Percentiles rank a stretch among this genome's conserved stretches.
phyloP scores from a whole-genome alignment of 2,329 filamentous ascomycete genomes.

The Microdochium trichocladiopsis region DNA sequence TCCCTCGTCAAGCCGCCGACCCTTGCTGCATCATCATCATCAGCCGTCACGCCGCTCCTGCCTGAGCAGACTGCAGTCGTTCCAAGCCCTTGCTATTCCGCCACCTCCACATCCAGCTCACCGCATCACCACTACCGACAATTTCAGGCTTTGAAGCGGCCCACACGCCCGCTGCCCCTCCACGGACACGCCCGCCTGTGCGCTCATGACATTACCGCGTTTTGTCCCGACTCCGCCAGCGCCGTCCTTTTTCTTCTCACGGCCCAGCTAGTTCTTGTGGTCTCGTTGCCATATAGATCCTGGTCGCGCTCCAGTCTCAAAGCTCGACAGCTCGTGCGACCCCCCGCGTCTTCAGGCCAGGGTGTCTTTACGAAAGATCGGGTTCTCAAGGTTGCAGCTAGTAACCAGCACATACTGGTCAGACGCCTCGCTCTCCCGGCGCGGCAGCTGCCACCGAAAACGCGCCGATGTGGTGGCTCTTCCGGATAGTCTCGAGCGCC shows the following conservation, averaged over 20 bases:
- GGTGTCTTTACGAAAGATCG: neutral
- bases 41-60: neutral
- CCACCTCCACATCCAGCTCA: neutral
- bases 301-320: too few relatives aligned
- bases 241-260: neutral
- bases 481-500: slow-evolving; percentile 71
- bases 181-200: neutral
- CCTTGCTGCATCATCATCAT: neutral
- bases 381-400: neutral
- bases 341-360: too few relatives aligned
- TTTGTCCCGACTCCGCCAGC: neutral
- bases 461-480: slow-evolving; percentile 72
- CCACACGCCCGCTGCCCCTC: neutral
- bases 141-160: neutral
- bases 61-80: too few relatives aligned
- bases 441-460: slow-evolving; percentile 27
- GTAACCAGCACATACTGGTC: slow-evolving; percentile 14
- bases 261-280: too few relatives aligned
- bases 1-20: neutral
- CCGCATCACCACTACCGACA: neutral
- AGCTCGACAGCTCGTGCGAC: too few relatives aligned
- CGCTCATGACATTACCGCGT: neutral
- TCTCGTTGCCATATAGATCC: too few relatives aligned
- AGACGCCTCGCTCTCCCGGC: slow-evolving; percentile 22
- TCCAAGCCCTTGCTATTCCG: too few relatives aligned